A percentile compares a stretch with the other conserved stretches of the same genome.
Conservation (phyloP, 371 early-diverging fungal species). For the Blastocladiella emersonii region DNA sequence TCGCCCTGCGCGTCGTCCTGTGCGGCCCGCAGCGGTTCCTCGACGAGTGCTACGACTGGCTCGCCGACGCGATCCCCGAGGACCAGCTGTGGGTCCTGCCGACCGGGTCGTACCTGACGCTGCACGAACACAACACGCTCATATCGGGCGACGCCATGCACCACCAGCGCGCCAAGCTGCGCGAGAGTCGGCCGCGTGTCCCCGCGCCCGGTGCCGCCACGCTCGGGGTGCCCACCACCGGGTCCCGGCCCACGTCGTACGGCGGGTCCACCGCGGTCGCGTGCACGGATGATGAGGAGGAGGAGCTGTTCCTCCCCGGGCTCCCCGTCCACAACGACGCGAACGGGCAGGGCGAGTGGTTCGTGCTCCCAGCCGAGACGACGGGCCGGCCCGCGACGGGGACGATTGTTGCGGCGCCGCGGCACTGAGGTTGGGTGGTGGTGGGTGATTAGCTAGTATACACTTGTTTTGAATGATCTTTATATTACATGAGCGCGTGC, state of each 20-base stretch:
- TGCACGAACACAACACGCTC: background rate
- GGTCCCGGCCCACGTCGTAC: no score
- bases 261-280: background rate
- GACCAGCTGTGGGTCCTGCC: background rate
- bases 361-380: background rate
- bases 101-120: background rate
- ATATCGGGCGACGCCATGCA: background rate
- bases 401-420: no score
- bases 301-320: background rate
- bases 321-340: background rate
- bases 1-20: background rate
- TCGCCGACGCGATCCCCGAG: background rate
- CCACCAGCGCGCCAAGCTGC: background rate
- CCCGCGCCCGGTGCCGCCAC: background rate
- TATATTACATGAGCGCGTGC: no score
- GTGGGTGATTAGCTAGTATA: no score
- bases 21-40: slow-evolving; percentile 1
- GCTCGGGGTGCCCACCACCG: no score
- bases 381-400: background rate
- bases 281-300: background rate
- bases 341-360: background rate
- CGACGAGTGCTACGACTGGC: background rate
- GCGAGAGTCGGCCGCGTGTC: background rate
- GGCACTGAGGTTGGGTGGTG: no score
- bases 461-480: no score